Conservation (phyloP, 352 stramenopile genomes). For the Globisporangium cylindrosporum region DNA sequence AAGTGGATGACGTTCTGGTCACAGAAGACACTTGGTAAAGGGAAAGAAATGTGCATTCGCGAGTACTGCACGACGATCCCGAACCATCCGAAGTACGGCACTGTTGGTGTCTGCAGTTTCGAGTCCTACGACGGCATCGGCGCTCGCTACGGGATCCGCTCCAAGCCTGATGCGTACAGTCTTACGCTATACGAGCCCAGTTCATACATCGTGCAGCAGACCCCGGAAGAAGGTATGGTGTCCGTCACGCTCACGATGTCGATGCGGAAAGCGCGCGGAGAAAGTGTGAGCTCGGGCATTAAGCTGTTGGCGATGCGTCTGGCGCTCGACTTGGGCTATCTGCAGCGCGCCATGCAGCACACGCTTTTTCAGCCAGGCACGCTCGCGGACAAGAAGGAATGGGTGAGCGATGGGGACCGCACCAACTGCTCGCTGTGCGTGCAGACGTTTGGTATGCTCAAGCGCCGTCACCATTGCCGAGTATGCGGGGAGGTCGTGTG, state of each 20-base stretch:
- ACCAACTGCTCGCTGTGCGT: slow-evolving; percentile 81
- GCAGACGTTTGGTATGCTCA: slow-evolving; percentile 78
- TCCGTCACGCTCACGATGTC: slow-evolving; percentile 71
- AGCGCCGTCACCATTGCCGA: slow-evolving; percentile 82
- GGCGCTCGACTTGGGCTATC: slow-evolving; percentile 46
- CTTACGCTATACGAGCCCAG: slow-evolving; percentile 77
- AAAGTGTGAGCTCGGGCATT: slow-evolving; percentile 71
- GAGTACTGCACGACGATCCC: slow-evolving; percentile 74
- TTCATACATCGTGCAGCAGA: slow-evolving; percentile 71
- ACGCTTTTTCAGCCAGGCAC: slow-evolving; percentile 59
- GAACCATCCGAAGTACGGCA: slow-evolving; percentile 56
- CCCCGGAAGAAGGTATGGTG: slow-evolving; percentile 57
- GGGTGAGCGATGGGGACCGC: slow-evolving; percentile 76
- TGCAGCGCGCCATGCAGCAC: slow-evolving; percentile 72
- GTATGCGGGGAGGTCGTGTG: slow-evolving; percentile 88
- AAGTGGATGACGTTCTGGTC: slow-evolving; percentile 84
- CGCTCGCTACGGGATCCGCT: slow-evolving; percentile 68
- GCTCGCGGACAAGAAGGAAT: slow-evolving; percentile 66
- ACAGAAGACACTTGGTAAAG: slow-evolving; percentile 68
- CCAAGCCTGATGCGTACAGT: slow-evolving; percentile 72
- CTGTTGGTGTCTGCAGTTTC: slow-evolving; percentile 69
- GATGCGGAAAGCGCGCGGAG: slow-evolving; percentile 74
- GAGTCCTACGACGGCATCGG: slow-evolving; percentile 80
- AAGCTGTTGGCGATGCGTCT: slow-evolving; percentile 62
- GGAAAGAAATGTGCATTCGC: slow-evolving; percentile 80